Percentiles rank a stretch among this genome's conserved stretches.
Evolutionary conservation across 805 yeast species (phyloP).

Genomic region (Wickerhamomyces bisporus): DNA sequence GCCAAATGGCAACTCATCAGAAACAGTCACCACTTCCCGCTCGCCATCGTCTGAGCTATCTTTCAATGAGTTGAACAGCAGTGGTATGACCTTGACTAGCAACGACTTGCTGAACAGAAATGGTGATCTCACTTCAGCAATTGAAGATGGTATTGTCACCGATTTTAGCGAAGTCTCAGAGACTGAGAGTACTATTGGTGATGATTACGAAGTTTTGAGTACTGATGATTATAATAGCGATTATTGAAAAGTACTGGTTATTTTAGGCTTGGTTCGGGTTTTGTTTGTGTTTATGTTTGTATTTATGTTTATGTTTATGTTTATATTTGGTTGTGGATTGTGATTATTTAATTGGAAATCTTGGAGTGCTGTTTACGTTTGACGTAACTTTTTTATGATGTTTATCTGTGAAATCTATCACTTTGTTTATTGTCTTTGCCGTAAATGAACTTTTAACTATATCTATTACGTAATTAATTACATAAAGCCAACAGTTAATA

Average conservation of each 20-base stretch:
- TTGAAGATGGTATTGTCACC: background rate
- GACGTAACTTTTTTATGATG: too few relatives aligned
- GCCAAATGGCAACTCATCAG: background rate
- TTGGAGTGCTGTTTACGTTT: too few relatives aligned
- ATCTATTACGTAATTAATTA: too few relatives aligned
- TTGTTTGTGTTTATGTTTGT: background rate
- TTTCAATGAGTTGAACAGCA: background rate
- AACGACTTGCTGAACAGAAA: background rate
- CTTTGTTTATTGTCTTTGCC: too few relatives aligned
- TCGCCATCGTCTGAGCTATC: background rate
- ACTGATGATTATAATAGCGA: constrained; percentile 2
- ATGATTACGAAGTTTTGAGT: constrained; percentile 7
- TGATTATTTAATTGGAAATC: too few relatives aligned
- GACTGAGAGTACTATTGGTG: background rate
- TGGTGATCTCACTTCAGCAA: too few relatives aligned
- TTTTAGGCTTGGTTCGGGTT: background rate
- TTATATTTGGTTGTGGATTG: too few relatives aligned
- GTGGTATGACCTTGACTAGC: background rate
- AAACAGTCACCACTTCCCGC: background rate
- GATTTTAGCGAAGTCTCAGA: background rate
- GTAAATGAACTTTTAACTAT: too few relatives aligned
- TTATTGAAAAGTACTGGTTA: background rate
- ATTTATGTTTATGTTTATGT: too few relatives aligned
- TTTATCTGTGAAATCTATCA: too few relatives aligned
- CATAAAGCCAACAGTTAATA: too few relatives aligned